phyloP scores from a whole-genome alignment of 129 eudicot species.

The Tanacetum coccineum region DNA sequence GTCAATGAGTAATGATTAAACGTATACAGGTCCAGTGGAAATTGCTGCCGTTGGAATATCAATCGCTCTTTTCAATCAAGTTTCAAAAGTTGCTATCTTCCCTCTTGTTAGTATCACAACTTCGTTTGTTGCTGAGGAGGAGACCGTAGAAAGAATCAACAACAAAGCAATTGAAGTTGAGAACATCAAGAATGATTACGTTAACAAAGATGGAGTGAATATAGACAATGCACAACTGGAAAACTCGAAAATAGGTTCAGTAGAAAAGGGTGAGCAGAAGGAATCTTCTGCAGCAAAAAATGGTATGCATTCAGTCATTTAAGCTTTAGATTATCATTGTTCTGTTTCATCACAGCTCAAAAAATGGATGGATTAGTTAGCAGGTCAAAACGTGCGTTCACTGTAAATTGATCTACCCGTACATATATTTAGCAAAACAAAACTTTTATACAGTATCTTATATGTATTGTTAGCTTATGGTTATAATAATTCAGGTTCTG shows the following conservation, averaged over 20 bases:
- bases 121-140: slow-evolving; percentile 84
- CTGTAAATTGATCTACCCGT: no score
- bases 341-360: no score
- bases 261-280: no score
- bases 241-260: slow-evolving; percentile 20
- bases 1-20: neutral
- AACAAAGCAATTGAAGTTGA: neutral
- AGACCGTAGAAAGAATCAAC: slow-evolving; percentile 30
- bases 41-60: slow-evolving; percentile 91
- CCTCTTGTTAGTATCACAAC: slow-evolving; percentile 93
- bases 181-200: neutral
- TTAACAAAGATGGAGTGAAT: no score
- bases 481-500: slow-evolving; percentile 22
- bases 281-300: neutral
- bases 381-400: no score
- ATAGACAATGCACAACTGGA: neutral
- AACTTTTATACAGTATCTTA: neutral
- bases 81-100: slow-evolving; percentile 67
- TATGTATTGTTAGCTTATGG: neutral
- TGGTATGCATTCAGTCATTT: slow-evolving; percentile 16
- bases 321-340: no score
- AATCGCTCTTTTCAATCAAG: slow-evolving; percentile 76
- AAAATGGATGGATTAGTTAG: no score
- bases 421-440: no score
- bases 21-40: slow-evolving; percentile 53